Base-by-base conservation (phyloP, 805 yeast genomes). In the Metschnikowia bowlesiae region DNA sequence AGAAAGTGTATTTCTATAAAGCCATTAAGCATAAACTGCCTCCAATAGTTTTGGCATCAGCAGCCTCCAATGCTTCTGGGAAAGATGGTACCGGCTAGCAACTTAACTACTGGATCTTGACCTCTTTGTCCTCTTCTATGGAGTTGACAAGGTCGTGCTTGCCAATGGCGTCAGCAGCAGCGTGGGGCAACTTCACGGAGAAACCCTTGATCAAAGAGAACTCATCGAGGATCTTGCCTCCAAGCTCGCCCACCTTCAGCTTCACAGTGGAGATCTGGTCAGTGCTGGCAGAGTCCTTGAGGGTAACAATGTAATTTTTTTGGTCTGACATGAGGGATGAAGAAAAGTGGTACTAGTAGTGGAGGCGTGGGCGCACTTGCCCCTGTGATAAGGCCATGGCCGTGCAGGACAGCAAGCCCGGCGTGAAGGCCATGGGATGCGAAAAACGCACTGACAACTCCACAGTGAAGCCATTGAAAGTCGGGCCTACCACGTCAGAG, bases 61-160 rank as follows among this genome's bases (percentile, higher is more conserved):
- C 26, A 16, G 6, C 26, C 18, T 34, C 22, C n/a, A 35, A 8
- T 16, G 38, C n/a, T 35, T 35, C 14, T 35, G 3, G 36, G 16
- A 4, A 3, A 33, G 6, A 6, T 8, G n/a, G n/a, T 6, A n/a
- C 14, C 8, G 16, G 6, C n/a, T 5, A 13, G 9, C 36, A 33
- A 37, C 3, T 11, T 3, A 22, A 28, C 31, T 46, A 53, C 45
- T 72, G 71, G 55, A 75, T 79, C 57, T 75, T 73, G 39, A 85
- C 89, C 61, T 81, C 86, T 61, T 77, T 70, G 63, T 85, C 91
- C 63, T 82, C 89, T 65, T 85, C 91, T 55, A 84, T 71, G 38
- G 75, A 67, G 44, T 79, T 77, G 56, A 85, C 83, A 44, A 73
- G 76, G 30, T 77, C 79, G 60, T 80, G 75, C 39, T 65, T 60